Conservation (phyloP, 1,284 basidiomycete genomes). For the Pseudozyma pruni region DNA sequence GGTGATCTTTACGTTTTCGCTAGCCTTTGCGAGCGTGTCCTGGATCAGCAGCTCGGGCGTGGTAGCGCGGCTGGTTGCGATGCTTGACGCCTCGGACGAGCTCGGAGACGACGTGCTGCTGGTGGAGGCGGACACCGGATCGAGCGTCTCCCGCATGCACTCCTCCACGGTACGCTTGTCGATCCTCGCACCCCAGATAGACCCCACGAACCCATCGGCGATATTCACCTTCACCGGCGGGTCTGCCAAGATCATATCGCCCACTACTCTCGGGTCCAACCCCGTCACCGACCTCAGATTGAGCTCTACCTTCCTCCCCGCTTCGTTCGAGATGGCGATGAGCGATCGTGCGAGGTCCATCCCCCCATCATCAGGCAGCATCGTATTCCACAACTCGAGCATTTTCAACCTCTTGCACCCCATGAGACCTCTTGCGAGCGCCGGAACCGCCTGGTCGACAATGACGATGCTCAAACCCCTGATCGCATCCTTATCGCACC, state of each 20-base stretch:
- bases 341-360: conserved; percentile 18
- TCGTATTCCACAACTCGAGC: conserved; percentile 38
- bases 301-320: conserved; percentile 1
- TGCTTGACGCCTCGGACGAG: conserved; percentile 15
- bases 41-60: conserved; percentile 24
- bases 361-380: conserved; percentile 22
- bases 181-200: conserved; percentile 38
- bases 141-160: conserved; percentile 21
- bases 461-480: conserved; percentile 40
- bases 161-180: conserved; percentile 13
- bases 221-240: conserved; percentile 30
- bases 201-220: conserved; percentile 36
- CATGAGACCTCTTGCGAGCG: conserved; percentile 17
- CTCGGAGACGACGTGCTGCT: not conserved
- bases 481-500: conserved; percentile 24
- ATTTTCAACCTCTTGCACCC: conserved; percentile 12
- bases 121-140: not conserved
- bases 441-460: conserved; percentile 24
- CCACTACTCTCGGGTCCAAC: conserved; percentile 14
- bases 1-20: conserved; percentile 17
- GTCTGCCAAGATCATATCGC: conserved; percentile 8
- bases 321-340: conserved; percentile 5
- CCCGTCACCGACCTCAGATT: conserved; percentile 24
- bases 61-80: conserved; percentile 10
- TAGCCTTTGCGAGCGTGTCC: conserved; percentile 16